Conservation (phyloP, 2,329 filamentous ascomycete species). For the Tolypocladium amazonense region DNA sequence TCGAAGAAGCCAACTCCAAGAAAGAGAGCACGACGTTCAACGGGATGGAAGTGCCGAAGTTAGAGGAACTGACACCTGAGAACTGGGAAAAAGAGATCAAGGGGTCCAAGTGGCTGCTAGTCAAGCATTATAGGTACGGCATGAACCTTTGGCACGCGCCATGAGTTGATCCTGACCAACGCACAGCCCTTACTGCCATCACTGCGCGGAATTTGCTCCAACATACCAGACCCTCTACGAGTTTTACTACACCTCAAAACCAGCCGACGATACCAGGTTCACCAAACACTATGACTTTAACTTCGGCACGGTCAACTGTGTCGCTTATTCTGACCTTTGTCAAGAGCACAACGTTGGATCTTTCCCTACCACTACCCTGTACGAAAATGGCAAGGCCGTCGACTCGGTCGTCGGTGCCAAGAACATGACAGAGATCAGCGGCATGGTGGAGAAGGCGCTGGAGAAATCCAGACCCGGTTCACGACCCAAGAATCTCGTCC, state of each 20-base stretch:
- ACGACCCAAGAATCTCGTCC: conserved; percentile 53
- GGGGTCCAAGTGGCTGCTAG: conserved; percentile 39
- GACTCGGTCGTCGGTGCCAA: conserved; percentile 57
- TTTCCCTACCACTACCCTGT: conserved; percentile 72
- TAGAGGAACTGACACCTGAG: conserved; percentile 47
- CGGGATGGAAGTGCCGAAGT: conserved; percentile 52
- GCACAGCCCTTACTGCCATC: conserved; percentile 49
- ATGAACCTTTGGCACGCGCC: neutral
- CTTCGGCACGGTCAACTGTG: conserved; percentile 78
- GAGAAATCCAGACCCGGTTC: conserved; percentile 74
- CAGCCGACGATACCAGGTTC: conserved; percentile 52
- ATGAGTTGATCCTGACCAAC: conserved; percentile 13
- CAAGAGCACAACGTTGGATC: conserved; percentile 51
- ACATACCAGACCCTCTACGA: conserved; percentile 90
- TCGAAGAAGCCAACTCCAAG: conserved; percentile 24
- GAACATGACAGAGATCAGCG: conserved; percentile 53
- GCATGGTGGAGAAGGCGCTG: conserved; percentile 64
- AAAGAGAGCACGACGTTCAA: conserved; percentile 51
- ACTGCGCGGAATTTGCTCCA: conserved; percentile 73
- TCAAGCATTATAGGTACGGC: conserved; percentile 58
- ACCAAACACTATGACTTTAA: conserved; percentile 79
- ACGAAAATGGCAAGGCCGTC: conserved; percentile 62
- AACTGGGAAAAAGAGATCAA: conserved; percentile 48
- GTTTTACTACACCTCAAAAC: conserved; percentile 83
- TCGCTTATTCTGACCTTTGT: conserved; percentile 74